Base-by-base conservation (phyloP, 148 eudicot species). In the Cornus suecica region DNA sequence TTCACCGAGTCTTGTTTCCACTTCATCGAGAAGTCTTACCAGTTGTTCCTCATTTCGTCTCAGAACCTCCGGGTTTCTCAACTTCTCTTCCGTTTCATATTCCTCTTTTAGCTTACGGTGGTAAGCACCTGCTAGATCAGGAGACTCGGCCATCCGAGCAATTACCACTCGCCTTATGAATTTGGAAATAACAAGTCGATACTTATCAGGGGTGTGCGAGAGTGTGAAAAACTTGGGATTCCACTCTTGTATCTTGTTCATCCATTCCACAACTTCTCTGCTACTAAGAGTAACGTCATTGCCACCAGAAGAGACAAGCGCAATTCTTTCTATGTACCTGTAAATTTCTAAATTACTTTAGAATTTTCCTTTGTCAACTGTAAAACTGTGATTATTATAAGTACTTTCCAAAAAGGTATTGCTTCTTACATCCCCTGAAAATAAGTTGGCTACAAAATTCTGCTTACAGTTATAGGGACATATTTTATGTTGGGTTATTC, bases 271-370 rank as follows among this genome's bases (percentile, higher is more conserved):
- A 8, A 85, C 90, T 81, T 91, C 87, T 69, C 74, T 75, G 76
- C 82, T 74, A 83, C 94, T 87, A 25, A 84, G 87, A 7, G 76
- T 74, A 58, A 86, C 75, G 30, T 81, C 84, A 58, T 87, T 87
- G 3, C 85, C 87, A 16, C 87, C 88, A 1, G 96, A 85, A 20
- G 99, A 87, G 51, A 95, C 99, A 25, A 79, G 78, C 31, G 99
- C 97, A 34, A 95, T 89, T 73, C 97, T 85, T 76, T 95, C 99
- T 72, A 91, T 86, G 70, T 94, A 94, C 91, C 98, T 94, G 82
- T 56, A 30, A 25, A 64, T 0, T 74, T 42, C 9, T 18, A 69
- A 22, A 75, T 61, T 25, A 70, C 61, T 69, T 58, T 18, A 26
- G 20, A 73, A 28, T 48, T 48, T 34, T 30, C 23, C 62, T 5